These are phyloP conservation scores for Hyaloscypha variabilis DNA, from an alignment of 495 filamentous ascomycete genomes.

Conservation along the genomic window DNA sequence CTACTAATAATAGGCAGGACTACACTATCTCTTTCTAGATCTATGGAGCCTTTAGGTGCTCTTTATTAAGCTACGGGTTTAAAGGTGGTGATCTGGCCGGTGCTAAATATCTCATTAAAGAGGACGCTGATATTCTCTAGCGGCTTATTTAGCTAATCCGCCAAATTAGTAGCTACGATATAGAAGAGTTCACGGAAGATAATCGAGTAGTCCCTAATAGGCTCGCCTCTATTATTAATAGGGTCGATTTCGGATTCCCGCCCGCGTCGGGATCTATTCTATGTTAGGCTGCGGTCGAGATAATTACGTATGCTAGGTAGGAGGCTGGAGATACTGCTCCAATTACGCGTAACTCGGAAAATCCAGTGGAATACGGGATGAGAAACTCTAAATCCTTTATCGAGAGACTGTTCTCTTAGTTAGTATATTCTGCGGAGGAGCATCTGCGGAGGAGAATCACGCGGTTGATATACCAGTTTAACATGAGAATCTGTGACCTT, in stretches of 20 bases:
- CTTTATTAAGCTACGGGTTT: neutral
- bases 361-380: slow-evolving; percentile 88
- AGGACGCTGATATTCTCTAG: slow-evolving; percentile 70
- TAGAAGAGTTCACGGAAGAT: slow-evolving; percentile 90
- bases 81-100: slow-evolving; percentile 39
- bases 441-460: no score
- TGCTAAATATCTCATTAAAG: slow-evolving; percentile 75
- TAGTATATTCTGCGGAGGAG: neutral
- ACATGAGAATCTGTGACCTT: slow-evolving; percentile 80
- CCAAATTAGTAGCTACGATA: slow-evolving; percentile 73
- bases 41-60: neutral
- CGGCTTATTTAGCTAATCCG: slow-evolving; percentile 60
- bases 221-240: slow-evolving; percentile 41
- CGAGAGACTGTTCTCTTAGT: slow-evolving; percentile 50
- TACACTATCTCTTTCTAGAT: neutral
- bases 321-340: slow-evolving; percentile 62
- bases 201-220: slow-evolving; percentile 66
- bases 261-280: slow-evolving; percentile 58
- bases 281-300: no score
- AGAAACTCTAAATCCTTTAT: slow-evolving; percentile 72
- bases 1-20: slow-evolving; percentile 23
- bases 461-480: slow-evolving; percentile 45
- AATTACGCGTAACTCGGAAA: slow-evolving; percentile 77
- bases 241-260: slow-evolving; percentile 24
- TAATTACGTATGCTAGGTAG: no score